Evolutionary conservation across 768 basidiomycete species (phyloP).

Genomic region (Lepiota subincarnata): DNA sequence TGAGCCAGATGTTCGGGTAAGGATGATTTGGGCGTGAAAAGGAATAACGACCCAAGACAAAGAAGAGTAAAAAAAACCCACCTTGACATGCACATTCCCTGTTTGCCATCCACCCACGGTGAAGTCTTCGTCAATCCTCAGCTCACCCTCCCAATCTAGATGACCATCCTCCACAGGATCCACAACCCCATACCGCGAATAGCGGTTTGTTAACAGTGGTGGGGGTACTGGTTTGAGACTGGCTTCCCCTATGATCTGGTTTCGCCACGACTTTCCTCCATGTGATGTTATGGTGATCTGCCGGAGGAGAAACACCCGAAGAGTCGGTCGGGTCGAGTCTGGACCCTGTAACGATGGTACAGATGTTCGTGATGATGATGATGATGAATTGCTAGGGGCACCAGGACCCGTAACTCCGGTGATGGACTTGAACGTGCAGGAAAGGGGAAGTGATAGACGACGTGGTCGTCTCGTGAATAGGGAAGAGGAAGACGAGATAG

Average conservation of each 20-base stretch:
- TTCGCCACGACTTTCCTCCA: constrained; percentile 34
- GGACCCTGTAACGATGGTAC: not conserved
- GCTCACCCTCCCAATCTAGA: constrained; percentile 61
- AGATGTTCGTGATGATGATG: not conserved
- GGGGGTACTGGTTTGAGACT: constrained; percentile 43
- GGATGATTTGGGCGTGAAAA: no score
- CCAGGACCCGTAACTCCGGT: constrained; percentile 17
- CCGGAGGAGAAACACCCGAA: constrained; percentile 49
- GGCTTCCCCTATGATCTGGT: constrained; percentile 44
- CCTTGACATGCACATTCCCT: constrained; percentile 39
- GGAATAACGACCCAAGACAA: not conserved
- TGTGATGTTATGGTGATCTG: constrained; percentile 37
- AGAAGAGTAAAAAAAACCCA: constrained; percentile 16
- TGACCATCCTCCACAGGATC: constrained; percentile 35
- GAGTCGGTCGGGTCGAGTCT: not conserved
- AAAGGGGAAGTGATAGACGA: constrained; percentile 10
- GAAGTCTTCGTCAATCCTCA: constrained; percentile 34
- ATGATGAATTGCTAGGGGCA: not conserved
- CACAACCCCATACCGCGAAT: constrained; percentile 16
- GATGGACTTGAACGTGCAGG: constrained; percentile 17
- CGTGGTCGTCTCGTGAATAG: constrained; percentile 19
- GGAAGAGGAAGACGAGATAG: constrained; percentile 16
- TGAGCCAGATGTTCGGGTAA: not conserved
- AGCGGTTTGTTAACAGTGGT: constrained; percentile 19
- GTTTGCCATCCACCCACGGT: constrained; percentile 43